Evolutionary conservation across 768 basidiomycete genomes (phyloP).

Genomic region (Roridomyces roridus): DNA sequence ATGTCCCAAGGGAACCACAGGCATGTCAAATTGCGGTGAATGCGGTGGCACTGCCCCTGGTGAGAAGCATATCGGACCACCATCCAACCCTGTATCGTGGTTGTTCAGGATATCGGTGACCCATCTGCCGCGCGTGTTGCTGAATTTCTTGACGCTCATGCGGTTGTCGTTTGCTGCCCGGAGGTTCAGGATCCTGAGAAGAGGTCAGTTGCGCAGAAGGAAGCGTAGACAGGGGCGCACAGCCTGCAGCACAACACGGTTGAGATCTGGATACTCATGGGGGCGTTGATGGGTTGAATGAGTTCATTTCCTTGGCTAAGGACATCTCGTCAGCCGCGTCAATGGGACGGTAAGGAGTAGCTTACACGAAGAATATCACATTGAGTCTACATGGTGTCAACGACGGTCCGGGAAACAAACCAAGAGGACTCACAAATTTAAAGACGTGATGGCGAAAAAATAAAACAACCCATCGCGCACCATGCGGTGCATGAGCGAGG

Average conservation of each 20-base stretch:
- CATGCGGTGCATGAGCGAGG: constrained; percentile 21
- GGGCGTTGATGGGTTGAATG: constrained; percentile 23
- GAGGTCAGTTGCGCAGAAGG: neutral
- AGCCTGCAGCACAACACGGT: constrained; percentile 23
- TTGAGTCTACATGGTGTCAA: constrained; percentile 11
- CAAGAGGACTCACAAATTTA: constrained; percentile 21
- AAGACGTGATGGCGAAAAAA: constrained; percentile 21
- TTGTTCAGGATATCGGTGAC: constrained; percentile 19
- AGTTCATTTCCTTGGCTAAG: constrained; percentile 14
- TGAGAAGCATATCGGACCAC: constrained; percentile 1
- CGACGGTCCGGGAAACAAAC: neutral
- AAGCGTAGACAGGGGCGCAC: neutral
- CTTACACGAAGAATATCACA: constrained; percentile 24
- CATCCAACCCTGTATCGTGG: neutral
- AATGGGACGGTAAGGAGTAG: neutral
- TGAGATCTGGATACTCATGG: constrained; percentile 25
- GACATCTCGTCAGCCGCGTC: neutral
- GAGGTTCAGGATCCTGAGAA: constrained; percentile 14
- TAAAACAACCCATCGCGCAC: constrained; percentile 23
- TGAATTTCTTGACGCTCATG: constrained; percentile 1
- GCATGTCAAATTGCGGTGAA: too few species aligned
- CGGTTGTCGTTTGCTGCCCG: constrained; percentile 6
- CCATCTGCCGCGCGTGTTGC: constrained; percentile 14
- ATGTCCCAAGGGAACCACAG: too few species aligned
- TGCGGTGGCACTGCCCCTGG: too few species aligned